Evolutionary conservation across 768 basidiomycete genomes (phyloP).

Genomic region (Cystobasidium tubakii): DNA sequence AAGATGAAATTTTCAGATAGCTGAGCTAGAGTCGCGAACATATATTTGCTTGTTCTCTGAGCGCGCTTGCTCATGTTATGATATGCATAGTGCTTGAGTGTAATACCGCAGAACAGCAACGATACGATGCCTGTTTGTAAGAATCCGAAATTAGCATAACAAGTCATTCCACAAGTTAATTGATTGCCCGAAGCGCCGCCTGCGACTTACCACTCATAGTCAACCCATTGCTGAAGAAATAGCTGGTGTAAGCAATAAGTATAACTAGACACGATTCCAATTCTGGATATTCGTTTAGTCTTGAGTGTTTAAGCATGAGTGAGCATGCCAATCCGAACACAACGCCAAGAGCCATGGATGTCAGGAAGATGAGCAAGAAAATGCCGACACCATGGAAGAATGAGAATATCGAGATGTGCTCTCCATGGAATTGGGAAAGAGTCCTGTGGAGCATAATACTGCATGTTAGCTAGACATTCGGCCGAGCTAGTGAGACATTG

Average conservation of each 20-base stretch:
- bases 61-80: constrained; percentile 97
- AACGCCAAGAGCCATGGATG: constrained; percentile 90
- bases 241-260: constrained; percentile 88
- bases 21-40: constrained; percentile 87
- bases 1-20: constrained; percentile 99
- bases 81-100: constrained; percentile 98
- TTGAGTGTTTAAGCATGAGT: constrained; percentile 84
- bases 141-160: constrained; percentile 41
- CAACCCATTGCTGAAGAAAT: constrained; percentile 96
- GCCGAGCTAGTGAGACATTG: too few relatives aligned
- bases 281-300: constrained; percentile 59
- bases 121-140: constrained; percentile 72
- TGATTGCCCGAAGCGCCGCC: too few relatives aligned
- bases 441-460: constrained; percentile 57
- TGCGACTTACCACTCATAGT: constrained; percentile 59
- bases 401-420: constrained; percentile 71
- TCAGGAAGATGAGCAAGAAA: constrained; percentile 88
- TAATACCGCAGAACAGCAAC: constrained; percentile 95
- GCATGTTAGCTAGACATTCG: not conserved
- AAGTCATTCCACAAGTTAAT: not conserved
- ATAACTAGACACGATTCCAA: constrained; percentile 97
- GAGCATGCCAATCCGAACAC: constrained; percentile 84
- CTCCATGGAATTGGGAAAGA: constrained; percentile 82
- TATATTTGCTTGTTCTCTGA: constrained; percentile 88
- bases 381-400: constrained; percentile 96